Evolutionary conservation across 768 basidiomycete genomes (phyloP), one percentile per base, ranked within the genome.

Genomic region (Trichaptum fuscoviolaceum): DNA sequence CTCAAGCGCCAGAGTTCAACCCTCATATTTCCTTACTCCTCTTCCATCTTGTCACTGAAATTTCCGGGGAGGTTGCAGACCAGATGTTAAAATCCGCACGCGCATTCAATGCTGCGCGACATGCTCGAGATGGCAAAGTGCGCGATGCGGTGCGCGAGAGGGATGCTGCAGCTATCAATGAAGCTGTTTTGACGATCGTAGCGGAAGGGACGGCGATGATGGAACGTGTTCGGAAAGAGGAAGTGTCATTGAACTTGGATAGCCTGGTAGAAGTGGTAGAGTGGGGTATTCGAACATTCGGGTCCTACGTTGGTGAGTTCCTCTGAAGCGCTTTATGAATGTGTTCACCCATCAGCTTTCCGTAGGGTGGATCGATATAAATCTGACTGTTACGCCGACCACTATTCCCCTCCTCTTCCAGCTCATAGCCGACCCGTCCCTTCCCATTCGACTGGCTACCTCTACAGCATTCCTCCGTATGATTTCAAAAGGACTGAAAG

Each of bases 1-100:
- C 85, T 17, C 79, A 82, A 69, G 42, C 66, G 52, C 79, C 85
- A 57, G 81, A 85, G 26, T 87, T 90, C 78, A 96, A 96, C 75
- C 86, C 86, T 58, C 92, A 96, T 72, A 85, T 96, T 35, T 91
- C 91, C 24, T 83, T 95, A 30, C 84, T 99, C 66, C 88, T 97
- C 75, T 92, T 99, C 75, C 95, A 92, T 72, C 83, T 98, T 70
- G 83, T 99, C 58, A 87, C 92, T 67, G 97, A 99, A 76, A 96
- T 99, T 64, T 96, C 95, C 0, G 92, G 92, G 15, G 97, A 99
- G 77, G 92, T 99, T n/a, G 94, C 94, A 63, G 97, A 99, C 79
- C 91, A 93, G 72, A 87, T 94, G 68, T 87, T 99, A 72, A 95
- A 96, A 77, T 84, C 92, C 63, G 96, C 95, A 17, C 83, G 96